phyloP scores from a whole-genome alignment of 2,329 filamentous ascomycete genomes.

The Magnaporthiopsis incrustans region DNA sequence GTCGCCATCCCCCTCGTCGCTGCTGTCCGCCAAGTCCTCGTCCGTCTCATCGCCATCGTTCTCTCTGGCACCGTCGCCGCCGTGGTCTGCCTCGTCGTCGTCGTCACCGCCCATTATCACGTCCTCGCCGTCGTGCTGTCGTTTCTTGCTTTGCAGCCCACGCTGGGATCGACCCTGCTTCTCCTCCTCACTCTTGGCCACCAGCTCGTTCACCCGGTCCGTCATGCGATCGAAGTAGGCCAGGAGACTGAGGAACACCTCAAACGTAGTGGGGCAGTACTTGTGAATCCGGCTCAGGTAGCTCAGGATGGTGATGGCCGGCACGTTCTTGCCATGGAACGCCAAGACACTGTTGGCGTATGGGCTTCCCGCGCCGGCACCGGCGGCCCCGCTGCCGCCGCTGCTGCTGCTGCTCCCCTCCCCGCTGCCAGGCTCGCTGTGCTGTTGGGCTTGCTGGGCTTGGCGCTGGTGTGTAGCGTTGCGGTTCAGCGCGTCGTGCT shows the following conservation, averaged over 20 bases:
- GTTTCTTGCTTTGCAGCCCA: constrained; percentile 7
- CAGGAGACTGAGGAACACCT: constrained; percentile 89
- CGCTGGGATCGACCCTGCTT: constrained; percentile 20
- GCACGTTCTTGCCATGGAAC: constrained; percentile 97
- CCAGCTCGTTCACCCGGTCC: constrained; percentile 80
- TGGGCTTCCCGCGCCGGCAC: constrained; percentile 52
- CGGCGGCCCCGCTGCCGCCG: constrained; percentile 27
- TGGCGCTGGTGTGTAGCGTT: constrained; percentile 52
- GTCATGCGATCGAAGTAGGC: constrained; percentile 99
- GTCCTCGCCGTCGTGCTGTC: constrained; percentile 12
- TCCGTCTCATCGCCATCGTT: constrained; percentile 36
- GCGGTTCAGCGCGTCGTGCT: constrained; percentile 85
- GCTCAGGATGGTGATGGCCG: constrained; percentile 92
- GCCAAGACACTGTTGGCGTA: constrained; percentile 67
- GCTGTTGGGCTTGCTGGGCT: constrained; percentile 26
- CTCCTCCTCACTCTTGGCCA: constrained; percentile 57
- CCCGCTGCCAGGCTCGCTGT: constrained; percentile 12
- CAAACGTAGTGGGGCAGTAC: constrained; percentile 97
- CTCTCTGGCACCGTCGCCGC: constrained; percentile 13
- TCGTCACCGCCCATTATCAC: not conserved
- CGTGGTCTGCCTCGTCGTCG: not conserved
- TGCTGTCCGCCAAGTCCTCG: constrained; percentile 42
- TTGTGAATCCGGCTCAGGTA: constrained; percentile 96
- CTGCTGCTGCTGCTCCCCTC: constrained; percentile 11
- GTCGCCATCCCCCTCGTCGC: constrained; percentile 1